Evolutionary conservation across 73 alveolate species (phyloP), one percentile per base, ranked within the genome.

Genomic region (Paramecium octaurelia): DNA sequence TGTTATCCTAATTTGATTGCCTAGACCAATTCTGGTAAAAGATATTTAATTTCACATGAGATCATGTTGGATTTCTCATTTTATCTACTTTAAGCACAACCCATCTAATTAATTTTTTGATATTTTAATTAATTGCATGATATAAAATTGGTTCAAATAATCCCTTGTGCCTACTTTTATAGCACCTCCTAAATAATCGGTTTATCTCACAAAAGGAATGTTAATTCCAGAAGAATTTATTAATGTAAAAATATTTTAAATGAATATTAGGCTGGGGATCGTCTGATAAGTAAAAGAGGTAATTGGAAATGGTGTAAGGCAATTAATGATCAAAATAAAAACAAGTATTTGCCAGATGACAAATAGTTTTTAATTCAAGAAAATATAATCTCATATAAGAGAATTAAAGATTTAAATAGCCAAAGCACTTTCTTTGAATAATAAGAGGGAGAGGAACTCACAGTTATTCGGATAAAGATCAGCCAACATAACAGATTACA

Each of bases 231-330:
- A 80, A n/a, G 91, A 80, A 80, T 80, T 80, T 80, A 46, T 75
- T n/a, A 34, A 75, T 38, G 91, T 80, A 80, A 6, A 21, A n/a
- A 14, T 1, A 2, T 16, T 8, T 80, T 24, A 24, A 40, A 31
- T 20, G 44, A 16, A n/a, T 24, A n/a, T 12, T 48, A 44, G 70
- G 91, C 91, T 44, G 91, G 76, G 10, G 76, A 80, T 80, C 1
- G 57, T 23, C 16, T 80, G 12, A 80, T 80, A 9, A 43, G 42
- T 80, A 46, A 40, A 8, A 27, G 91, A 14, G 91, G 91, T 7
- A 24, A 34, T 44, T 80, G 91, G 91, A 80, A 46, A 80, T 80
- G 91, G 91, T 80, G 27, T 44, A 40, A 27, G 24, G 91, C 91
- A 18, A 35, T 48, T 11, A 43, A 29, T 80, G 76, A 34, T 18